These are phyloP conservation scores for Sporobolus alterniflorus DNA, from an alignment of 202 grass and related monocot species.

Conservation along the genomic window DNA sequence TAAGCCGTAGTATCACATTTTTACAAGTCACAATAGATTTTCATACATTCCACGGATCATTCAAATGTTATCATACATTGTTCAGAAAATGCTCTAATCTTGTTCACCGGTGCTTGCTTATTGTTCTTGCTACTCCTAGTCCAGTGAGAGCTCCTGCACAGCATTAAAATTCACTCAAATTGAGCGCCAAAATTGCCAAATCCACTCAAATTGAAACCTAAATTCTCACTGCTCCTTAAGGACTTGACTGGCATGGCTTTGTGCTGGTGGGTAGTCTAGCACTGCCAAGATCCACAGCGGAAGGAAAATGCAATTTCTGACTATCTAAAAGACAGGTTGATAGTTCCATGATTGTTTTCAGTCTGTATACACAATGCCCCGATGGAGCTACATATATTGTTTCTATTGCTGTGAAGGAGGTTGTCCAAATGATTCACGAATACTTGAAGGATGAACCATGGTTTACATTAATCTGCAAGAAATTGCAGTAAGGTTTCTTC, in stretches of 20 bases:
- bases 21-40: too few relatives aligned
- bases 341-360: neutral
- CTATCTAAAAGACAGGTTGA: neutral
- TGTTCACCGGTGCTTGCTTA: too few relatives aligned
- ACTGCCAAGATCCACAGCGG: neutral
- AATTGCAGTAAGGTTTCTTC: constrained; percentile 65
- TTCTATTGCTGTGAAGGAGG: constrained; percentile 70
- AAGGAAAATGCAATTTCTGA: neutral
- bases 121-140: too few relatives aligned
- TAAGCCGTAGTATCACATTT: too few relatives aligned
- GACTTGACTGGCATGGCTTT: neutral
- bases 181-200: too few relatives aligned
- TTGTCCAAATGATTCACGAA: constrained; percentile 78
- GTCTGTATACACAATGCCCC: constrained; percentile 4
- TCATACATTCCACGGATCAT: too few relatives aligned
- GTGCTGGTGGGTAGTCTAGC: neutral
- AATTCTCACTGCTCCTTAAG: neutral
- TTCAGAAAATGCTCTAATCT: too few relatives aligned
- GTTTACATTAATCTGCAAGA: constrained; percentile 68
- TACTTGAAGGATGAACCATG: constrained; percentile 87
- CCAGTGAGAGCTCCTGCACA: too few relatives aligned
- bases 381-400: constrained; percentile 15
- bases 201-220: too few relatives aligned
- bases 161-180: too few relatives aligned
- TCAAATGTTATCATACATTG: too few relatives aligned